Base-by-base conservation (phyloP, 306 rosid species). In the Parietaria judaica region DNA sequence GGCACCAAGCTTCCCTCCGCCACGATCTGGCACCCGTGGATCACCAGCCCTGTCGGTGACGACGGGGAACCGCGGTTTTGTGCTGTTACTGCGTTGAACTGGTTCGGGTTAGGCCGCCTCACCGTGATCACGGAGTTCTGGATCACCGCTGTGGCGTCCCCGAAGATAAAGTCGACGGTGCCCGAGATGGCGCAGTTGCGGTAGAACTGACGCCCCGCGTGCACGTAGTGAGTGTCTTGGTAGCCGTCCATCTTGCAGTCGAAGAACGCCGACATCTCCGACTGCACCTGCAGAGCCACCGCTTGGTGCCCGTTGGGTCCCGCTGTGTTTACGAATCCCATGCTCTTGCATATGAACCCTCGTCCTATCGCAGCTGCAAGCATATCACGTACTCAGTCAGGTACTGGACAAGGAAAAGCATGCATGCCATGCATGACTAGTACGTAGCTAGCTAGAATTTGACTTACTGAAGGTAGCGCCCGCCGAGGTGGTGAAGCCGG, bases 181-280 rank as follows among this genome's bases (percentile, higher is more conserved):
- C 97, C 95, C 0, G 90, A 77, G 55, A 87, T 78, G 44, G 84
- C 94, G 17, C 97, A 84, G 78, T 90, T 77, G 36, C 94, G 76
- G 78, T 76, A 85, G 78, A 83, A 85, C 11, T 90, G 97, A 15
- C 88, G 80, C 1, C 80, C 68, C 3, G 81, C 56, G 14, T 85
- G 90, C 6, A 56, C 74, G 59, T 85, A 91, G 8, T 87, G 12
- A 0, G 91, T 85, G 82, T 91, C 97, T 34, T 87, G 95, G 64
- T 60, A 76, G 4, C 84, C 96, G 2, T 61, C 74, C 51, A 91
- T 78, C 47, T 81, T 78, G 31, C 91, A 83, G 63, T 87, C 78
- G 70, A 53, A 79, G 79, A 91, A 65, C 0, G 73, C 84, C 0
- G 88, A 76, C 37, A 36, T 69, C 34, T 71, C 95, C 6, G 83